Conservation (phyloP, 768 basidiomycete genomes). For the Trametes coccinea region DNA sequence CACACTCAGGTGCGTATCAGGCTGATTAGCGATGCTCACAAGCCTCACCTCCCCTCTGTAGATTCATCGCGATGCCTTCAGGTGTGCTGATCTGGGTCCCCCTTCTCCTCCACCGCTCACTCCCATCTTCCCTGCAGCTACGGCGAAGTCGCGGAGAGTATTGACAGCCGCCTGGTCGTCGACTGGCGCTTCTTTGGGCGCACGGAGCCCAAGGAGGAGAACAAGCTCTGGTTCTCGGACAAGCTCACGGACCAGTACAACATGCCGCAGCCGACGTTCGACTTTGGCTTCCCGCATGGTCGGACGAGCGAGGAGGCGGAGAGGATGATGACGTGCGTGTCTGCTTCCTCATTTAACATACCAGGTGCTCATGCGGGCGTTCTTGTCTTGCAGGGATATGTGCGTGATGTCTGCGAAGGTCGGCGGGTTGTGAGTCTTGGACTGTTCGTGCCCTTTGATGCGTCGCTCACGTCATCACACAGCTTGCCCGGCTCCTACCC, state of each 20-base stretch:
- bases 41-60: not conserved
- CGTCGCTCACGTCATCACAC: not conserved
- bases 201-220: conserved; percentile 18
- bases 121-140: conserved; percentile 19
- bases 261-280: conserved; percentile 39
- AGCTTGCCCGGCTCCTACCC: conserved; percentile 35
- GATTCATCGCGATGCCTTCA: conserved; percentile 40
- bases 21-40: not conserved
- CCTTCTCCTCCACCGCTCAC: not conserved
- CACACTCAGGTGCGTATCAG: conserved; percentile 27
- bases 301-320: conserved; percentile 17
- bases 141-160: conserved; percentile 33
- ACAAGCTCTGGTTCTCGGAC: conserved; percentile 24
- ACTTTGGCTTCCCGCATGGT: conserved; percentile 20
- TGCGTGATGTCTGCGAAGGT: conserved; percentile 32
- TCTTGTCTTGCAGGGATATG: conserved; percentile 23
- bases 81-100: not conserved
- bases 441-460: not conserved
- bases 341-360: not conserved
- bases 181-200: conserved; percentile 35
- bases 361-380: not conserved
- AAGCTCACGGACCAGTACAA: conserved; percentile 31
- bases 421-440: conserved; percentile 27
- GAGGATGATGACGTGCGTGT: conserved; percentile 27
- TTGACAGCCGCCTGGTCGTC: conserved; percentile 36